phyloP scores from a whole-genome alignment of 306 rosid genomes.

The Crataegus laevigata region DNA sequence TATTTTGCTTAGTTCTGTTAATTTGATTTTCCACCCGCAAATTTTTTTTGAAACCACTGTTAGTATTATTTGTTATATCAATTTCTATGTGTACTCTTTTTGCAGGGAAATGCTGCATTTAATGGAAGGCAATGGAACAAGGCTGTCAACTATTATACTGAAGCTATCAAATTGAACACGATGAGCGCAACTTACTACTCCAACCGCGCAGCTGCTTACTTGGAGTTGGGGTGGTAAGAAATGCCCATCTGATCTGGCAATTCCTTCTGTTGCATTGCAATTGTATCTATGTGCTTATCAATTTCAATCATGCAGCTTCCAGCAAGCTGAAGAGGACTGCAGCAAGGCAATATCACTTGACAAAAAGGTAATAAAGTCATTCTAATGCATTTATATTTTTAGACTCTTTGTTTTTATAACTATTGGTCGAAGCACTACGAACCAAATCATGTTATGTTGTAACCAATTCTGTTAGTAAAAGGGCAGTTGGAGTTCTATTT shows the following conservation, averaged over 20 bases:
- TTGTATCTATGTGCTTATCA: constrained; percentile 2
- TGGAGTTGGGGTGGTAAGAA: constrained; percentile 73
- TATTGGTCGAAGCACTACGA: not conserved
- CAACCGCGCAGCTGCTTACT: constrained; percentile 86
- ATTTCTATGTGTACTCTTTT: not conserved
- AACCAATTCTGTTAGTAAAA: not conserved
- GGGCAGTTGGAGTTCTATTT: not conserved
- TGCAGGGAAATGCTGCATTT: constrained; percentile 85
- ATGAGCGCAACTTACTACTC: constrained; percentile 56
- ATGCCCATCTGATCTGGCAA: constrained; percentile 8
- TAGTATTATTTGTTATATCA: not conserved
- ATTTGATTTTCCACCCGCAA: not conserved
- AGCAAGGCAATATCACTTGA: constrained; percentile 55
- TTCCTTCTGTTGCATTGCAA: constrained; percentile 2
- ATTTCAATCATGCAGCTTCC: constrained; percentile 54
- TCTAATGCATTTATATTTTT: not conserved
- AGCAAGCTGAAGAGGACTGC: constrained; percentile 91
- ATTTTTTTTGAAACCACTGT: not conserved
- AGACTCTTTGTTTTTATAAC: not conserved
- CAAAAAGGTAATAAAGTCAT: constrained; percentile 61
- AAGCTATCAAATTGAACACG: constrained; percentile 65
- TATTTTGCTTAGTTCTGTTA: not conserved
- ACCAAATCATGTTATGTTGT: not conserved
- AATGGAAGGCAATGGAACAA: constrained; percentile 69
- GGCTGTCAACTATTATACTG: constrained; percentile 62